Conservation (phyloP, 129 eudicot genomes). For the Silybum marianum region DNA sequence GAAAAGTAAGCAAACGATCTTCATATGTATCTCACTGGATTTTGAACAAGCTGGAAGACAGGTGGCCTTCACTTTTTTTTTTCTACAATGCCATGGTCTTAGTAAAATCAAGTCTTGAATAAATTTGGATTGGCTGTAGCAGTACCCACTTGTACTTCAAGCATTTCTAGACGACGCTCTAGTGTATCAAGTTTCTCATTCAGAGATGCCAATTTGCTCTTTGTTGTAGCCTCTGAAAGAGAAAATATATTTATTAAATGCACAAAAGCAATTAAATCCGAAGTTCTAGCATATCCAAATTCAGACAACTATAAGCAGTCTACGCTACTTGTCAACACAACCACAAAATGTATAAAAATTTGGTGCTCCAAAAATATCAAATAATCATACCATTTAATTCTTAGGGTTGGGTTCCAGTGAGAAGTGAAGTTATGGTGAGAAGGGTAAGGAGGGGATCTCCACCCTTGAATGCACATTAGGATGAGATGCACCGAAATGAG, state of each 20-base stretch:
- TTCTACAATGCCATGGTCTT: constrained; percentile 28
- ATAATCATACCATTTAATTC: not conserved
- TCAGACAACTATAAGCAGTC: not conserved
- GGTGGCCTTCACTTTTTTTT: constrained; percentile 14
- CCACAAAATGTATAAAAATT: not conserved
- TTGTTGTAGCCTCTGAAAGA: constrained; percentile 84
- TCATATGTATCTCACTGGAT: constrained; percentile 29
- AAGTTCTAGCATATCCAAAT: constrained; percentile 4
- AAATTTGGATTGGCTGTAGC: constrained; percentile 85
- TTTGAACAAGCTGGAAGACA: constrained; percentile 25
- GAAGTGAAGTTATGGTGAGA: too few species aligned
- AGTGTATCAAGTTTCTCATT: constrained; percentile 95
- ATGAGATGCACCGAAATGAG: too few species aligned
- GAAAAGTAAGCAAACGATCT: constrained; percentile 26
- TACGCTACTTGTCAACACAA: not conserved
- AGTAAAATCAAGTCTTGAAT: constrained; percentile 48
- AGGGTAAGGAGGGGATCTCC: too few species aligned
- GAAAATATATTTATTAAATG: constrained; percentile 13
- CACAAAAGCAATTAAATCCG: constrained; percentile 12
- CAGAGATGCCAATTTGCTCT: constrained; percentile 85
- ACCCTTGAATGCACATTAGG: too few species aligned
- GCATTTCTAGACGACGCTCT: constrained; percentile 88
- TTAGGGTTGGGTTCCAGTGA: not conserved
- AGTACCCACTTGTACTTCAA: constrained; percentile 90
- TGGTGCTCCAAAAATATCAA: constrained; percentile 4